phyloP scores from a whole-genome alignment of 140 eudicot species.

The Bidens hawaiensis region DNA sequence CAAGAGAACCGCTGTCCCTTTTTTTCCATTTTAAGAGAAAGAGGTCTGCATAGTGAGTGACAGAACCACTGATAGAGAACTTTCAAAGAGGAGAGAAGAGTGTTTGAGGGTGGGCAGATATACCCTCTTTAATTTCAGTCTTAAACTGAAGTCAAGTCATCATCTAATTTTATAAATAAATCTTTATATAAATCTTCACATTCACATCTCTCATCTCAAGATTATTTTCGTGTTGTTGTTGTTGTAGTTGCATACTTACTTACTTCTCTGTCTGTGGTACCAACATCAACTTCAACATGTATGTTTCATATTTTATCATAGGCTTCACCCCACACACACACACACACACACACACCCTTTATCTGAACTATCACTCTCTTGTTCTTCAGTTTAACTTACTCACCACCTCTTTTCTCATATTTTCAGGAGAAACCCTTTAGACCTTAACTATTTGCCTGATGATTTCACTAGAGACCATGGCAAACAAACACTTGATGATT shows the following conservation, averaged over 20 bases:
- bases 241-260: constrained; percentile 18
- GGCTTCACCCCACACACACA: constrained; percentile 36
- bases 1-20: constrained; percentile 75
- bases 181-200: constrained; percentile 32
- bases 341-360: too few relatives aligned
- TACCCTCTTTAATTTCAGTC: constrained; percentile 31
- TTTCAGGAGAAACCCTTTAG: constrained; percentile 86
- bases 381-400: constrained; percentile 9
- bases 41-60: constrained; percentile 41
- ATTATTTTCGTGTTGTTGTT: constrained; percentile 20
- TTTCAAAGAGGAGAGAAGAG: constrained; percentile 27
- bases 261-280: constrained; percentile 33
- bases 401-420: constrained; percentile 5
- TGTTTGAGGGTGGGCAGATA: neutral
- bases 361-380: constrained; percentile 34
- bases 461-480: constrained; percentile 66
- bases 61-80: constrained; percentile 64
- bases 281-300: constrained; percentile 24
- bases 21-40: constrained; percentile 30
- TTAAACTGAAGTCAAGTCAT: constrained; percentile 70
- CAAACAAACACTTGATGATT: constrained; percentile 57
- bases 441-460: constrained; percentile 89
- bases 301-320: constrained; percentile 27
- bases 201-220: constrained; percentile 28
- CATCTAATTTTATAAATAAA: too few relatives aligned